Percentiles rank a stretch among this genome's conserved stretches.
Evolutionary conservation across 2,329 filamentous ascomycete species (phyloP).

Genomic region (Pseudogymnoascus sp.): DNA sequence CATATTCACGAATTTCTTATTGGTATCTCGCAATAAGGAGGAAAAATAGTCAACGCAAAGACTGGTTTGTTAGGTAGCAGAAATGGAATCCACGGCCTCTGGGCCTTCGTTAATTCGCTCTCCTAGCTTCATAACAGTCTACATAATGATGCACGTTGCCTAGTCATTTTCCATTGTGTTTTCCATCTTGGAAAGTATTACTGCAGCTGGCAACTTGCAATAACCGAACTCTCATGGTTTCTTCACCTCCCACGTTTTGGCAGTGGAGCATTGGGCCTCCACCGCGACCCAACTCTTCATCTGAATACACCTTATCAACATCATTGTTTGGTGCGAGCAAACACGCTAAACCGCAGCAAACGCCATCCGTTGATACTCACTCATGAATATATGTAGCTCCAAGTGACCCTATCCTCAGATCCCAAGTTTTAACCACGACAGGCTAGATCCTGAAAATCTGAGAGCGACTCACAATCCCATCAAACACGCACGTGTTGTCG

Average conservation of each 20-base stretch:
- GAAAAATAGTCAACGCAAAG: not conserved
- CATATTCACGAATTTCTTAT: not conserved
- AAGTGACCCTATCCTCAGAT: not conserved
- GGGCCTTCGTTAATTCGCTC: not conserved
- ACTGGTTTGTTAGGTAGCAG: not conserved
- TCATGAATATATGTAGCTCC: not conserved
- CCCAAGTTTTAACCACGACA: not conserved
- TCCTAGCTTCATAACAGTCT: not conserved
- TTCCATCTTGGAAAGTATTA: not conserved
- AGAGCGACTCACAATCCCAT: conserved; percentile 38
- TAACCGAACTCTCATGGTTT: not conserved
- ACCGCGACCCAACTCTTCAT: not conserved
- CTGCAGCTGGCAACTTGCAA: not conserved
- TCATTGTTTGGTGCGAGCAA: not conserved
- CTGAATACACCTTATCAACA: not conserved
- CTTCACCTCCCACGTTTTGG: not conserved
- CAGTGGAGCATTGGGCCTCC: not conserved
- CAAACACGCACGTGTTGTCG: conserved; percentile 65
- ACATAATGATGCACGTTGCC: not conserved
- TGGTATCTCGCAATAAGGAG: not conserved
- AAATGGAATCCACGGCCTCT: not conserved
- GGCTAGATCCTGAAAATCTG: not conserved
- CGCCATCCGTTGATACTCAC: not conserved
- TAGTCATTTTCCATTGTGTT: not conserved
- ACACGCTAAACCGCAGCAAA: not conserved